These are phyloP conservation scores for Boletales sp. DNA, from an alignment of 768 basidiomycete species.

Conservation along the genomic window DNA sequence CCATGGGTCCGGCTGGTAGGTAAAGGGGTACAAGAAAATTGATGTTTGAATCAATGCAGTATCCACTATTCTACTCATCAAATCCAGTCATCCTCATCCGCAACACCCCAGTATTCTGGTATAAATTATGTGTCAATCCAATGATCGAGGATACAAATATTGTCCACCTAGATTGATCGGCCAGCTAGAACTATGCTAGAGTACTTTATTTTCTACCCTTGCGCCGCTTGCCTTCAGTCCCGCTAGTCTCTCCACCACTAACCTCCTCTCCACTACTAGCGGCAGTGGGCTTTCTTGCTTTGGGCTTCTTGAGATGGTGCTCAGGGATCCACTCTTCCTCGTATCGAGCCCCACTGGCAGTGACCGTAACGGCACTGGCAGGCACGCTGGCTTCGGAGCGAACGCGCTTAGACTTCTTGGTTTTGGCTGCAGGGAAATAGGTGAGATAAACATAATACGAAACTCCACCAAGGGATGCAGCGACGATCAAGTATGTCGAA, in stretches of 20 bases:
- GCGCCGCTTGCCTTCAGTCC: conserved; percentile 46
- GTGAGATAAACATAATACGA: conserved; percentile 63
- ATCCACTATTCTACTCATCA: not conserved
- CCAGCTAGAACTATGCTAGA: not conserved
- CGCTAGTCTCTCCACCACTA: conserved; percentile 64
- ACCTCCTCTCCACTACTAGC: conserved; percentile 61
- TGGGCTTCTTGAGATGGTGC: conserved; percentile 74
- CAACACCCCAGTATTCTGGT: not conserved
- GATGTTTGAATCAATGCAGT: conserved; percentile 38
- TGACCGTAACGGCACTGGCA: conserved; percentile 56
- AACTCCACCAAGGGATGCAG: conserved; percentile 57
- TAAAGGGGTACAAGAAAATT: conserved; percentile 82
- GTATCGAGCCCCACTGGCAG: conserved; percentile 61
- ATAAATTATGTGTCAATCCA: conserved; percentile 9
- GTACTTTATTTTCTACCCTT: conserved; percentile 48
- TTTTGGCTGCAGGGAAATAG: conserved; percentile 61
- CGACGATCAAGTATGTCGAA: conserved; percentile 68
- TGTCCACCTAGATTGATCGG: conserved; percentile 1
- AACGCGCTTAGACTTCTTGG: conserved; percentile 45
- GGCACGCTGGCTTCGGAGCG: conserved; percentile 49
- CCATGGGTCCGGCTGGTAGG: conserved; percentile 41
- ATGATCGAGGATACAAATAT: not conserved
- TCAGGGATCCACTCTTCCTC: conserved; percentile 94
- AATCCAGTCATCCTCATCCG: not conserved
- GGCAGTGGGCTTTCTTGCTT: conserved; percentile 44